These are phyloP conservation scores for Quercus glauca DNA, from an alignment of 306 rosid species.

Conservation along the genomic window DNA sequence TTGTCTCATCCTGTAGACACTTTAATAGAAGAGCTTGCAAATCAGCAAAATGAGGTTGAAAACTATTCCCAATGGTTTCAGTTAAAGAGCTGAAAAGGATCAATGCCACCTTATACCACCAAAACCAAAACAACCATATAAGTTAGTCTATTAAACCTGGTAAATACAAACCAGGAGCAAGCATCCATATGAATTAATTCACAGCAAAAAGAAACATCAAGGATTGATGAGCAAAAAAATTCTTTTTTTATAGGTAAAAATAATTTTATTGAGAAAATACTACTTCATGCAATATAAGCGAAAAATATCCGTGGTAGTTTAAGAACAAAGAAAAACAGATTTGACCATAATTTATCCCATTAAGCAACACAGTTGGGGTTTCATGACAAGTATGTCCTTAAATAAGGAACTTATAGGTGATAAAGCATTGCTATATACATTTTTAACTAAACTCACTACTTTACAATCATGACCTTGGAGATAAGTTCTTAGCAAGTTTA, in stretches of 20 bases:
- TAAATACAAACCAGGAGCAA: background rate
- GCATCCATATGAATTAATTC: background rate
- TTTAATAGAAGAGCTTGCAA: constrained; percentile 93
- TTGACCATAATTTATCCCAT: no score
- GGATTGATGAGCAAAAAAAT: background rate
- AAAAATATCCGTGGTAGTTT: background rate
- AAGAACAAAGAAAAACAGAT: background rate
- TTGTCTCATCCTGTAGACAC: constrained; percentile 94
- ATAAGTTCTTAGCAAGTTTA: background rate
- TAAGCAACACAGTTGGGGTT: no score
- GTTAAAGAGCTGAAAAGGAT: constrained; percentile 97
- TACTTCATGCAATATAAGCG: no score
- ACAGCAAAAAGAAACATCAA: background rate
- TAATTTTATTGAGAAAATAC: no score
- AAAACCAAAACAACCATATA: constrained; percentile 25
- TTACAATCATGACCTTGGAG: background rate
- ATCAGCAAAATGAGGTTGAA: constrained; percentile 77
- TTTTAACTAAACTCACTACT: background rate
- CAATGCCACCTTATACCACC: constrained; percentile 77
- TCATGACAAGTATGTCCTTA: background rate
- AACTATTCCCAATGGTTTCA: constrained; percentile 87
- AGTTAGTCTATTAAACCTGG: constrained; percentile 17
- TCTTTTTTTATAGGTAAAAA: no score
- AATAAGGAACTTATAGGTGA: background rate
- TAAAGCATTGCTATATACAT: background rate